phyloP scores from a whole-genome alignment of 2,329 filamentous ascomycete genomes.

The Fusarium drepaniforme region DNA sequence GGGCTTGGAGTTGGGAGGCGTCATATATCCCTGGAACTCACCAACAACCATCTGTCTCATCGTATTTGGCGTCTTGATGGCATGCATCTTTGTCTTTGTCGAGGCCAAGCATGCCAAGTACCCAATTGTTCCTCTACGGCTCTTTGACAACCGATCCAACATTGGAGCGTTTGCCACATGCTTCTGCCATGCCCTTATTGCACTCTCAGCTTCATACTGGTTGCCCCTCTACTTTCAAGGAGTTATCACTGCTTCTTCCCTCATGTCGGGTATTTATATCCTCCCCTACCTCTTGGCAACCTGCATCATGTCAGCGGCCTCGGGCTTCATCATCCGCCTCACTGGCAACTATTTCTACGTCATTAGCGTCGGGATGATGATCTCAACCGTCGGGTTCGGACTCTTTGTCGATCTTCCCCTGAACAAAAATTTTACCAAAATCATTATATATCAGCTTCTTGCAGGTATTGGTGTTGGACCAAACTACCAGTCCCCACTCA shows the following conservation, averaged over 20 bases:
- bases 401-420: background rate
- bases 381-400: background rate
- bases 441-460: background rate
- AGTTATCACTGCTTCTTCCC: background rate
- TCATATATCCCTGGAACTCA: conserved; percentile 12
- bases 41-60: conserved; percentile 14
- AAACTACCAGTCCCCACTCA: conserved; percentile 2
- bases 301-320: background rate
- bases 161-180: conserved; percentile 1
- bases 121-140: conserved; percentile 11
- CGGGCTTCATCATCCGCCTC: background rate
- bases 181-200: conserved; percentile 6
- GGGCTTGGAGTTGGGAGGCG: conserved; percentile 14
- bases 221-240: conserved; percentile 18
- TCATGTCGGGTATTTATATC: background rate
- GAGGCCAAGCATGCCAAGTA: conserved; percentile 14
- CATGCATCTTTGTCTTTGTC: conserved; percentile 4
- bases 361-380: background rate
- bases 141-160: conserved; percentile 8
- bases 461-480: background rate
- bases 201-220: conserved; percentile 7
- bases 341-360: background rate
- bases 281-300: background rate
- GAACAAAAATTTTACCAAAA: background rate
- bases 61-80: conserved; percentile 1